These are phyloP conservation scores for Tetradesmus lagerheimii DNA, from an alignment of 139 green algal species.

Conservation along the genomic window DNA sequence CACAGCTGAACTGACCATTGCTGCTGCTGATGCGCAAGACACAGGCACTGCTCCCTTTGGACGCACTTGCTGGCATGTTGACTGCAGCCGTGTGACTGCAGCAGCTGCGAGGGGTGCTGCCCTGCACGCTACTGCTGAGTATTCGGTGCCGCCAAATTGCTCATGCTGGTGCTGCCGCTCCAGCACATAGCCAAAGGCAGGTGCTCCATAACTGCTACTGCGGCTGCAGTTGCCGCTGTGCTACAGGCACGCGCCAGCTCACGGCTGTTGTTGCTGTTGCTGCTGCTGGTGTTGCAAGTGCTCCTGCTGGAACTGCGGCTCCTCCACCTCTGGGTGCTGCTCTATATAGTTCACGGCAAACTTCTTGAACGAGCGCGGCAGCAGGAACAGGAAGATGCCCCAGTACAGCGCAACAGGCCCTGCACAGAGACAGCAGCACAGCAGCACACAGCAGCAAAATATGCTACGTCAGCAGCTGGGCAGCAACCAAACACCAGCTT, in stretches of 20 bases:
- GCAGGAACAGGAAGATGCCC: slow-evolving; percentile 42
- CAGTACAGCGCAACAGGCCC: slow-evolving; percentile 39
- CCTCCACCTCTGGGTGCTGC: slow-evolving; percentile 28
- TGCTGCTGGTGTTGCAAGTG: slow-evolving; percentile 26
- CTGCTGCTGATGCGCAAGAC: neutral
- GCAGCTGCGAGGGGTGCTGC: no score
- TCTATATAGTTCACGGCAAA: slow-evolving; percentile 46
- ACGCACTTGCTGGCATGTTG: no score
- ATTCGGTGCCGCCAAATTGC: no score
- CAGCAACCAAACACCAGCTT: neutral
- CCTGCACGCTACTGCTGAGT: no score
- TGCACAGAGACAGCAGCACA: neutral
- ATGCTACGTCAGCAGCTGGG: neutral
- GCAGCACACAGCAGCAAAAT: neutral
- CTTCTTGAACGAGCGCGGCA: slow-evolving; percentile 35
- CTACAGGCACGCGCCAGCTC: neutral
- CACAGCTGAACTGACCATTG: no score
- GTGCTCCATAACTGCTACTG: neutral
- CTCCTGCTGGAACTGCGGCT: slow-evolving; percentile 11
- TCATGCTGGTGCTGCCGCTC: neutral
- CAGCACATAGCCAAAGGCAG: neutral
- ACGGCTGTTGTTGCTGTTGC: neutral
- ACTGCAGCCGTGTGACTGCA: no score
- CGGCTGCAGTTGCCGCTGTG: neutral
- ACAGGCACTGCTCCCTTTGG: no score